Percentiles rank a stretch among this genome's conserved stretches.
phyloP scores from a whole-genome alignment of 495 filamentous ascomycete genomes.

The Parathielavia appendiculata region DNA sequence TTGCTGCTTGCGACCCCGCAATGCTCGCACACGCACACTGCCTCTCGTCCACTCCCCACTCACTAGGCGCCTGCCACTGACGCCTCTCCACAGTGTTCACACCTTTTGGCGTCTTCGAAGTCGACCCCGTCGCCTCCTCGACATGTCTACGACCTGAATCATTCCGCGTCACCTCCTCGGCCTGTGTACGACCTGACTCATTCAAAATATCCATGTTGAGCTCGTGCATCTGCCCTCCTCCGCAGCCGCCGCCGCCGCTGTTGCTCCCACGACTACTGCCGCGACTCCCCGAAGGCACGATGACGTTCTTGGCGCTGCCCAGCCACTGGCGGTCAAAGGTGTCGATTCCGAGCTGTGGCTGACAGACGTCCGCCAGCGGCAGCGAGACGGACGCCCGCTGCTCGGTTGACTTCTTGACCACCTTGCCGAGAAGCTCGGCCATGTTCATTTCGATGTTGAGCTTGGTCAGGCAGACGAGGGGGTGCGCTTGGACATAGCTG shows the following conservation, averaged over 20 bases:
- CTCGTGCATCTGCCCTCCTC: slow-evolving; percentile 19
- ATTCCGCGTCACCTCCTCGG: neutral
- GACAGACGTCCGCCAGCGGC: neutral
- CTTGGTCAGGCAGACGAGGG: slow-evolving; percentile 47
- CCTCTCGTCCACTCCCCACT: neutral
- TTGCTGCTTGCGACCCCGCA: neutral
- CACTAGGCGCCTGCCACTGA: neutral
- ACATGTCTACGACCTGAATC: neutral
- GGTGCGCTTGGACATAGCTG: slow-evolving; percentile 51
- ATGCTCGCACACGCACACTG: too few relatives aligned
- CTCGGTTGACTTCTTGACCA: slow-evolving; percentile 23
- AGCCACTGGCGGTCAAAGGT: slow-evolving; percentile 9
- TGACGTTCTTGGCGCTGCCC: slow-evolving; percentile 4
- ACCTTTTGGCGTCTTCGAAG: neutral
- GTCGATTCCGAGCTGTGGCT: neutral
- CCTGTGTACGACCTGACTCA: neutral
- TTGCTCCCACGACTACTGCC: neutral
- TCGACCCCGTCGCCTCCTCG: neutral
- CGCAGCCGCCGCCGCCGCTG: neutral
- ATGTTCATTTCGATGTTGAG: slow-evolving; percentile 52
- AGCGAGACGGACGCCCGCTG: neutral
- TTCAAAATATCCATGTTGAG: slow-evolving; percentile 13
- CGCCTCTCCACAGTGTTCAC: too few relatives aligned
- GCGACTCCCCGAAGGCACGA: neutral
- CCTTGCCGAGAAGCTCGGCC: slow-evolving; percentile 44